phyloP scores from a whole-genome alignment of 192 early-diverging fungal species.

The Umbelopsis ramanniana region DNA sequence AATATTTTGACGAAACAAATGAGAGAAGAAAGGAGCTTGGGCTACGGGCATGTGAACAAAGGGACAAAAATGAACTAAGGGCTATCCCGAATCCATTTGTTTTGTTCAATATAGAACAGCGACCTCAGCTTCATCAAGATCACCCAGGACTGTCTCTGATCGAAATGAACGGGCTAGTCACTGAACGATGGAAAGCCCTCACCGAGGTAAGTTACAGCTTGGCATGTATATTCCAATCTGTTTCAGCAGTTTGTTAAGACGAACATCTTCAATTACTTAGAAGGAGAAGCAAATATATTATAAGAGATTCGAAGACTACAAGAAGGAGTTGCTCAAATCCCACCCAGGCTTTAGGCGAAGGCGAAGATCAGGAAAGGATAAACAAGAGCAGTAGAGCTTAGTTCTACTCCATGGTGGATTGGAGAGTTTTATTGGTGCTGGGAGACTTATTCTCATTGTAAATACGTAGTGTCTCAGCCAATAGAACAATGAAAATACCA shows the following conservation, averaged over 20 bases:
- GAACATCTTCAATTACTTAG: neutral
- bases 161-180: neutral
- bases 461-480: too few species aligned
- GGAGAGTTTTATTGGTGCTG: too few species aligned
- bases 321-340: neutral
- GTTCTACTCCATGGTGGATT: too few species aligned
- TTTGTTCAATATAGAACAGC: constrained; percentile 1
- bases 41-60: neutral
- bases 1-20: neutral
- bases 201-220: neutral
- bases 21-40: neutral
- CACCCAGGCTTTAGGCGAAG: neutral
- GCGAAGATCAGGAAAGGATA: neutral
- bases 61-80: neutral
- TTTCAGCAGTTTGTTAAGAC: neutral
- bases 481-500: too few species aligned
- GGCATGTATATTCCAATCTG: too few species aligned
- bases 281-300: neutral
- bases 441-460: too few species aligned
- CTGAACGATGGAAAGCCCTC: neutral
- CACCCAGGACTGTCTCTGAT: neutral
- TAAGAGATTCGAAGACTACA: neutral
- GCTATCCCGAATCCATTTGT: constrained; percentile 11
- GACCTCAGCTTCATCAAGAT: neutral
- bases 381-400: neutral